Conservation (phyloP, 2,329 filamentous ascomycete genomes). For the Amylocarpus encephaloides region DNA sequence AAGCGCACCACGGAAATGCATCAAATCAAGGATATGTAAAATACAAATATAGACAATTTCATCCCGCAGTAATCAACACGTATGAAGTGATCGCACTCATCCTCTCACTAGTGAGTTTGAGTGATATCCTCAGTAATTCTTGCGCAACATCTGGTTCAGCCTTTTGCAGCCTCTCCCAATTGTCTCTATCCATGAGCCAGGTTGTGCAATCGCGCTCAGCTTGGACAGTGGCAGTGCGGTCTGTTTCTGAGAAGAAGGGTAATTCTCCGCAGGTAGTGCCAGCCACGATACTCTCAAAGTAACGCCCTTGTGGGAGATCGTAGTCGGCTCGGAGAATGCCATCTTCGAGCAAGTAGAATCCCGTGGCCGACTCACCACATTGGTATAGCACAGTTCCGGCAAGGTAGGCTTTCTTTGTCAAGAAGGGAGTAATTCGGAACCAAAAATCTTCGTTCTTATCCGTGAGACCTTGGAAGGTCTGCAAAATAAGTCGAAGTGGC, state of each 20-base stretch:
- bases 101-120: conserved; percentile 91
- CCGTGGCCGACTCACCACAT: conserved; percentile 68
- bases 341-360: conserved; percentile 85
- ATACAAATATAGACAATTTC: conserved; percentile 2
- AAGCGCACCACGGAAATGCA: not conserved
- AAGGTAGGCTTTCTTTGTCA: conserved; percentile 59
- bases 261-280: conserved; percentile 94
- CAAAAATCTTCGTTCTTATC: conserved; percentile 90
- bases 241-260: conserved; percentile 90
- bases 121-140: conserved; percentile 77
- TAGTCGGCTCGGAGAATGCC: conserved; percentile 90
- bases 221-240: conserved; percentile 76
- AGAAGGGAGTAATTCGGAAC: conserved; percentile 74
- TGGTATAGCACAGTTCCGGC: conserved; percentile 71
- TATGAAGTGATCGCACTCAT: conserved; percentile 66
- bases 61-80: conserved; percentile 38
- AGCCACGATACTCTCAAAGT: conserved; percentile 87
- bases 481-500: conserved; percentile 83
- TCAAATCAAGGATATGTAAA: conserved; percentile 1
- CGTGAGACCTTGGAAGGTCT: conserved; percentile 89
- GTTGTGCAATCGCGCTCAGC: conserved; percentile 76
- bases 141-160: conserved; percentile 70
- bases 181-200: conserved; percentile 69
- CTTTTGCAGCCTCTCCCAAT: conserved; percentile 67
- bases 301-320: conserved; percentile 78